Percentiles rank a stretch among this genome's conserved stretches.
These are phyloP conservation scores for Sporothrix protearum DNA, from an alignment of 2,329 filamentous ascomycete genomes.

Conservation along the genomic window DNA sequence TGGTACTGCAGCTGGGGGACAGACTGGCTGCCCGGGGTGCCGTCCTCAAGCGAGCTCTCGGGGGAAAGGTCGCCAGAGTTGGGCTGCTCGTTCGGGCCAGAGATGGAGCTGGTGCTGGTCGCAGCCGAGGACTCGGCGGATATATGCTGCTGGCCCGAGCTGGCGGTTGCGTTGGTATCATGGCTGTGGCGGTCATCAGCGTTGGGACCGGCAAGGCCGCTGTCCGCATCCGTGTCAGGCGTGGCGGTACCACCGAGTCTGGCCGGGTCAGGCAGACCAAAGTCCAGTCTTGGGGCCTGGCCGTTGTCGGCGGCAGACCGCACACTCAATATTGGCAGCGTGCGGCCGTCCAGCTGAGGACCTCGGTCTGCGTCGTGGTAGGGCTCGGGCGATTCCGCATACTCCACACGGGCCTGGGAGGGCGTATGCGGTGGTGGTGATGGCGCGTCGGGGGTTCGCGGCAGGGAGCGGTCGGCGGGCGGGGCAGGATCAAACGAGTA, in stretches of 20 bases:
- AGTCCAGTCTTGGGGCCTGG: constrained; percentile 12
- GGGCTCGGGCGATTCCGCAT: constrained; percentile 1
- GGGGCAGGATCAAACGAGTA: constrained; percentile 23
- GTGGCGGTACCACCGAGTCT: constrained; percentile 28
- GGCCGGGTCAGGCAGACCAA: constrained; percentile 8
- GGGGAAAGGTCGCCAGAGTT: constrained; percentile 47
- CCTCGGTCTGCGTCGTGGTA: constrained; percentile 4
- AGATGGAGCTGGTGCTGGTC: constrained; percentile 56
- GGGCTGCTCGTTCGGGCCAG: constrained; percentile 47
- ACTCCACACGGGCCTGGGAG: constrained; percentile 22
- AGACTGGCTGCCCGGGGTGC: constrained; percentile 40
- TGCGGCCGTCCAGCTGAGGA: constrained; percentile 24
- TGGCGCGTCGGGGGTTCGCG: constrained; percentile 37
- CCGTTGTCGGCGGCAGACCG: constrained; percentile 9
- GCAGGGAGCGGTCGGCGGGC: constrained; percentile 33
- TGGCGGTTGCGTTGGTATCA: constrained; percentile 51
- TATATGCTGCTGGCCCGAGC: constrained; percentile 47
- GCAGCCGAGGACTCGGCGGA: constrained; percentile 53
- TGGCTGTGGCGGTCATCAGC: constrained; percentile 48
- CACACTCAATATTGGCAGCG: constrained; percentile 22
- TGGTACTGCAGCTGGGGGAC: constrained; percentile 62
- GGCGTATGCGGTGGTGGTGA: constrained; percentile 41
- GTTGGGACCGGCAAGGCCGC: constrained; percentile 29
- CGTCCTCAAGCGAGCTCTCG: constrained; percentile 50
- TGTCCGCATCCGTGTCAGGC: constrained; percentile 36